Base-by-base conservation (phyloP, 2,329 filamentous ascomycete genomes). In the Hypoxylon sp. region DNA sequence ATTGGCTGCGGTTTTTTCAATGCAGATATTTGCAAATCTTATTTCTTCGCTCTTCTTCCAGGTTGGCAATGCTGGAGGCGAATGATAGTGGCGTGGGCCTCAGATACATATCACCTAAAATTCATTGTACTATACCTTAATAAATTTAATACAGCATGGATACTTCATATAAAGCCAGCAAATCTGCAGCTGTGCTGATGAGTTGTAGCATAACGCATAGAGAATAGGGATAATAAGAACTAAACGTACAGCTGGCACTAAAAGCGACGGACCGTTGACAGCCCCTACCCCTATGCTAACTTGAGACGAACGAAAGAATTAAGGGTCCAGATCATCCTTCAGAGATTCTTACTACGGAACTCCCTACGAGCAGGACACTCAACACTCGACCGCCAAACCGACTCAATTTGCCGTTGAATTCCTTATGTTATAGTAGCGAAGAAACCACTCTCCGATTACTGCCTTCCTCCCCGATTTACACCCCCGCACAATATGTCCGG, bases 401-500 rank as follows among this genome's bases (percentile, higher is more conserved):
- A 40, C 28, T 16, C 40, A 54, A 54, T 59, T 44, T n/a, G 9
- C 24, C 61, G 18, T 32, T n/a, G 36, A 52, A 36, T 32, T 45
- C 62, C 58, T 30, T 46, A 68, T 65, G 65, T 63, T 68, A 65
- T 65, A 67, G 42, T 50, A 32, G 62, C 53, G 42, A 52, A 49
- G 42, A 16, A 58, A 53, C 50, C 28, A 42, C 18, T 20, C 46
- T 40, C 12, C 26, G 11, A 51, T 36, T 49, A 18, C 2, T 6
- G 26, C 50, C 50, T 32, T 30, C 28, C 48, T 33, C 42, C 38
- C 48, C 46, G 14, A 57, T 57, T 50, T 50, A 20, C 18, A 18
- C 44, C 38, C 45, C 44, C 11, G 24, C 42, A 5, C 54, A 52
- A 50, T 16, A 88, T 88, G 86, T 88, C 85, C 68, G 84, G 84